Base-by-base conservation (phyloP, 768 basidiomycete species). In the Boletus bicolor region DNA sequence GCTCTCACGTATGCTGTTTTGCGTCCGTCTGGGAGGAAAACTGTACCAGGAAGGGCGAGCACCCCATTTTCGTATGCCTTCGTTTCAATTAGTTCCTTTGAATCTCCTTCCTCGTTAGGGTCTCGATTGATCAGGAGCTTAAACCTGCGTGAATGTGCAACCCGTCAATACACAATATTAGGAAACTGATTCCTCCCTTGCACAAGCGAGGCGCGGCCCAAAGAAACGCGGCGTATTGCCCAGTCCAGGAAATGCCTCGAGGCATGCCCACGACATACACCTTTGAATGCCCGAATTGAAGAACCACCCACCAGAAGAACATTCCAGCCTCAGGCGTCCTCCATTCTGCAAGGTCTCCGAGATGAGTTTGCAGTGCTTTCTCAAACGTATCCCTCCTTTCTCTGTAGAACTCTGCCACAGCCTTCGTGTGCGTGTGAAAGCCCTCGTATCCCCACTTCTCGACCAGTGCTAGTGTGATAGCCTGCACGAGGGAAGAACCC, bases 31-130 rank as follows among this genome's bases (percentile, higher is more conserved):
- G 93, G 91, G 53, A 87, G 76, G 75, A 94, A 95, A 19, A 84
- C 84, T 2, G 81, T 85, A 15, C 94, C 94, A 1, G 94, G 94
- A 11, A 97, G 79, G 17, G 90, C 93, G n/a, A 97, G 82, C 8
- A 97, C 89, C 19, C 93, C 93, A 24, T 82, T 81, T 60, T 85
- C 83, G 53, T 90, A 80, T 10, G 93, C 93, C 51, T 83, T 84
- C 7, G 81, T 86, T 53, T 80, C 77, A 63, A 96, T 91, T 48
- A 95, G 62, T 14, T 76, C 74, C 63, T 82, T 82, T 5, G 91
- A 91, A 68, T 97, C 91, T 24, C 79, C 82, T 57, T 80, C 77
- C 28, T 70, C 64, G 53, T 60, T 60, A 35, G 66, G 54, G 55
- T 71, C 57, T 15, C 67, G 64, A 49, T 63, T 72, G 17, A 86